Conservation (phyloP, 169 alveolate genomes). For the Cryptosporidium ubiquitum region DNA sequence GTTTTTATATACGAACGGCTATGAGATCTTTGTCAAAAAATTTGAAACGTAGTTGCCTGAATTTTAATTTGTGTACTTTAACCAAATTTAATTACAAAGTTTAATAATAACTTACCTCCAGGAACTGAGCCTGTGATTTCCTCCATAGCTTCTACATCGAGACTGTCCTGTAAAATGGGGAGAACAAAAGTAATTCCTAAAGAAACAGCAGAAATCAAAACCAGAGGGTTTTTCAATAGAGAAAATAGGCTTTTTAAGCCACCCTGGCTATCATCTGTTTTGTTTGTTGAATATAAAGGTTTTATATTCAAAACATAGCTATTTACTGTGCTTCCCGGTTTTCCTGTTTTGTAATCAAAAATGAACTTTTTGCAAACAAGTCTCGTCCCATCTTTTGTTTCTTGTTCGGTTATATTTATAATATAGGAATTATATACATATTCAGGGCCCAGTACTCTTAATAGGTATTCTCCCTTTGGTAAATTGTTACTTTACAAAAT, state of each 20-base stretch:
- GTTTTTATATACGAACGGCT: neutral
- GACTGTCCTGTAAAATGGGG: slow-evolving; percentile 54
- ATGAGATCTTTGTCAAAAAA: slow-evolving; percentile 33
- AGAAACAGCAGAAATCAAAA: slow-evolving; percentile 27
- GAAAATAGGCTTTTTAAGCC: slow-evolving; percentile 3
- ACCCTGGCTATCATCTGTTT: neutral
- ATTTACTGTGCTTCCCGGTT: neutral
- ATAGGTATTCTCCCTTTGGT: slow-evolving; percentile 35
- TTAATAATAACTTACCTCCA: slow-evolving; percentile 56
- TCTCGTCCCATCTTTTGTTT: slow-evolving; percentile 3
- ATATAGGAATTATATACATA: slow-evolving; percentile 1
- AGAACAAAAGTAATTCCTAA: slow-evolving; percentile 25
- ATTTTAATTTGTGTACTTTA: neutral
- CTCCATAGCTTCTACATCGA: slow-evolving; percentile 67
- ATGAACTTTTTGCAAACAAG: slow-evolving; percentile 2
- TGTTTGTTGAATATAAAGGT: slow-evolving; percentile 32
- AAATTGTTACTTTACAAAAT: neutral
- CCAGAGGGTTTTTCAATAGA: slow-evolving; percentile 49
- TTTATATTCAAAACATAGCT: slow-evolving; percentile 14
- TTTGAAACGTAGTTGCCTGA: slow-evolving; percentile 45
- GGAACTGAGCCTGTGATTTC: slow-evolving; percentile 56
- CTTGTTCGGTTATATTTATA: slow-evolving; percentile 8
- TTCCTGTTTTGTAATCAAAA: slow-evolving; percentile 18
- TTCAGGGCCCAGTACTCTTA: slow-evolving; percentile 28
- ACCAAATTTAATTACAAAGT: neutral